These are phyloP conservation scores for Leccinum variicolor DNA, from an alignment of 768 basidiomycete genomes.

Conservation along the genomic window DNA sequence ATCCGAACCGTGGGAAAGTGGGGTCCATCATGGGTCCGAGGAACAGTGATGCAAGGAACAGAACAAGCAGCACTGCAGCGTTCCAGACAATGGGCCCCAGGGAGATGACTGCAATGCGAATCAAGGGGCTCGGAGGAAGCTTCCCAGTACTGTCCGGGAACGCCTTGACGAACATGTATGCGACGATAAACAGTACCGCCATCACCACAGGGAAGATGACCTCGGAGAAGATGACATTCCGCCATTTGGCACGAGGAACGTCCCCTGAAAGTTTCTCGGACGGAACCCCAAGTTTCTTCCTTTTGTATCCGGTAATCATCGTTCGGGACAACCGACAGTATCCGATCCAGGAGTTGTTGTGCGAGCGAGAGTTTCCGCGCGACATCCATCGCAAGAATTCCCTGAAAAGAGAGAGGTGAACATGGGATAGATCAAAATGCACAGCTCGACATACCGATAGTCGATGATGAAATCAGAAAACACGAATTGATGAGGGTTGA, in stretches of 20 bases:
- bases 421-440: not conserved
- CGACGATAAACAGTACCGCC: slow-evolving; percentile 83
- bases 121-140: slow-evolving; percentile 75
- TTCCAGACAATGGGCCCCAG: slow-evolving; percentile 97
- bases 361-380: slow-evolving; percentile 94
- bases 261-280: slow-evolving; percentile 97
- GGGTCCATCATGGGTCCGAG: slow-evolving; percentile 87
- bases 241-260: slow-evolving; percentile 91
- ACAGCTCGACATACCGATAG: slow-evolving; percentile 57
- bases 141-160: slow-evolving; percentile 65
- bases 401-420: slow-evolving; percentile 38
- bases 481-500: slow-evolving; percentile 99
- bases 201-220: slow-evolving; percentile 82
- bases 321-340: slow-evolving; percentile 98
- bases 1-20: slow-evolving; percentile 85
- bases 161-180: slow-evolving; percentile 91
- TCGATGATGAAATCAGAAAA: slow-evolving; percentile 97
- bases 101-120: slow-evolving; percentile 91
- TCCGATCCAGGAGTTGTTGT: slow-evolving; percentile 98
- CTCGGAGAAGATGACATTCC: slow-evolving; percentile 84
- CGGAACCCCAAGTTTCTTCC: slow-evolving; percentile 93
- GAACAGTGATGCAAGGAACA: slow-evolving; percentile 91
- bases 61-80: slow-evolving; percentile 76
- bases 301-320: slow-evolving; percentile 99
- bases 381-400: slow-evolving; percentile 99